phyloP scores from a whole-genome alignment of 768 basidiomycete species.

The Mycena alexandri region DNA sequence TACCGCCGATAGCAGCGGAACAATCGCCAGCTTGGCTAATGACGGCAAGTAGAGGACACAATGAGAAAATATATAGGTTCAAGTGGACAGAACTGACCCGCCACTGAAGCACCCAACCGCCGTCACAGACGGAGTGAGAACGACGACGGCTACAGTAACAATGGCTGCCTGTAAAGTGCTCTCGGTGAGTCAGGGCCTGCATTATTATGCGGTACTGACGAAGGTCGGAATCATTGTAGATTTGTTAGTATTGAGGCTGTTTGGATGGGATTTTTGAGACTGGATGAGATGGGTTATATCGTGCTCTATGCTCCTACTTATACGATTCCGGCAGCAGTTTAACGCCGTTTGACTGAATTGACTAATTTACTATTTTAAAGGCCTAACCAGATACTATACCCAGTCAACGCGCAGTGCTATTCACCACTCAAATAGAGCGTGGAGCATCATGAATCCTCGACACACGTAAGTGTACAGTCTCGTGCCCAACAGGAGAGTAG shows the following conservation, averaged over 20 bases:
- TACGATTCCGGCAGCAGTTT: neutral
- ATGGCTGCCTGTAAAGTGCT: slow-evolving; percentile 2
- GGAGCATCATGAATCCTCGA: neutral
- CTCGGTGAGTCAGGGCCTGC: slow-evolving; percentile 2
- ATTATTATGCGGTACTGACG: slow-evolving; percentile 1
- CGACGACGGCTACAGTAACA: slow-evolving; percentile 1
- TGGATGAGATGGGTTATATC: slow-evolving; percentile 2
- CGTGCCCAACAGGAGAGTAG: too few relatives aligned
- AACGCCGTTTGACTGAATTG: neutral
- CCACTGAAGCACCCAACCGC: slow-evolving; percentile 14
- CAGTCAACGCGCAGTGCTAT: neutral
- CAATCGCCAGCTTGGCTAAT: slow-evolving; percentile 13
- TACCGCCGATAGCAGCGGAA: slow-evolving; percentile 5
- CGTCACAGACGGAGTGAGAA: slow-evolving; percentile 5
- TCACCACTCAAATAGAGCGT: slow-evolving; percentile 2
- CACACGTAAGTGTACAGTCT: too few relatives aligned
- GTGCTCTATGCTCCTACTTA: neutral
- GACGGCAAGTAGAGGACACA: neutral
- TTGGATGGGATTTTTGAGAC: slow-evolving; percentile 1
- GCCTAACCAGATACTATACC: neutral
- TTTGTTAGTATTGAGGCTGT: slow-evolving; percentile 2
- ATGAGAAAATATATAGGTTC: neutral
- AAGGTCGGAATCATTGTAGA: neutral
- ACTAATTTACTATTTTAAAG: neutral
- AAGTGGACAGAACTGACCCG: too few relatives aligned